These are phyloP conservation scores for Colletotrichum incanum DNA, from an alignment of 2,329 filamentous ascomycete species.

Conservation along the genomic window DNA sequence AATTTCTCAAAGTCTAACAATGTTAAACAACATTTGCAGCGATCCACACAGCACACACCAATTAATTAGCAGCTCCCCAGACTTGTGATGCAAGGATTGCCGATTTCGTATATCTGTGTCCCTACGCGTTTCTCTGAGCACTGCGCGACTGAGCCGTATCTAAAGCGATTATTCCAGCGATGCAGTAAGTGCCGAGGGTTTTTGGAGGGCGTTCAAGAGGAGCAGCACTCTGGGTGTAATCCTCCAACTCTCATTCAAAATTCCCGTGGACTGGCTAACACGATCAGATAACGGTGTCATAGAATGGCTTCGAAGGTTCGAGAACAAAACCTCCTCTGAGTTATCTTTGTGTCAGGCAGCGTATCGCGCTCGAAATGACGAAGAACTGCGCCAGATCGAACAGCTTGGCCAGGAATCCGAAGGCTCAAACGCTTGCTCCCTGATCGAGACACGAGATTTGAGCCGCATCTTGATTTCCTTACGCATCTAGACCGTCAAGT, in stretches of 20 bases:
- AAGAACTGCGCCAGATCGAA: constrained; percentile 27
- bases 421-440: constrained; percentile 51
- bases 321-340: background rate
- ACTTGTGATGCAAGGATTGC: no score
- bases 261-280: background rate
- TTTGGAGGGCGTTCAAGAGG: background rate
- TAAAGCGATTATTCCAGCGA: no score
- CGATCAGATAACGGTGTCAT: background rate
- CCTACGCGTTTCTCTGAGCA: no score
- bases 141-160: no score
- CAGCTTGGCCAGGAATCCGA: background rate
- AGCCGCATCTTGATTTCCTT: constrained; percentile 42
- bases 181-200: constrained; percentile 39
- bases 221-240: background rate
- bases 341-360: background rate
- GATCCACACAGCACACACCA: no score
- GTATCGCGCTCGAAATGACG: constrained; percentile 24
- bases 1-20: no score
- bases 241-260: no score
- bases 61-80: no score
- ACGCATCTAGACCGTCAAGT: constrained; percentile 49
- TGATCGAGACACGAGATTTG: constrained; percentile 30
- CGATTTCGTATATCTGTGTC: no score
- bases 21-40: no score
- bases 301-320: constrained; percentile 3